Evolutionary conservation across 805 yeast genomes (phyloP), one percentile per base, ranked within the genome.

Genomic region (Candida ascalaphidarum): DNA sequence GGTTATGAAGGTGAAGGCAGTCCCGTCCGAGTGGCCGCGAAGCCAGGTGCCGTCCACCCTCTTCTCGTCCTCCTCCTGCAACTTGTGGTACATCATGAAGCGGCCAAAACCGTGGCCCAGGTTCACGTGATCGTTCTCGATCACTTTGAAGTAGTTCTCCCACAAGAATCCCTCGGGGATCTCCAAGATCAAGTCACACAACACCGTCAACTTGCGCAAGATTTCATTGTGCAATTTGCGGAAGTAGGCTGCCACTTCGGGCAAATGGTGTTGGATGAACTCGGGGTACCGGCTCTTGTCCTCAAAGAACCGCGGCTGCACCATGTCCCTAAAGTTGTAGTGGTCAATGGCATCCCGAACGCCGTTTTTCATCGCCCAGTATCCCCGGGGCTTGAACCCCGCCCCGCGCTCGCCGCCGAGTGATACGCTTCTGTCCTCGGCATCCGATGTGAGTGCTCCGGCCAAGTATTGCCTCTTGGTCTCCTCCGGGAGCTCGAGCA

Each of bases 341-440:
- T 61, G 62, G 25, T 52, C 65, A 29, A 68, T 65, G 20, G 59
- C 53, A 35, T 68, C 74, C 11, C 59, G 43, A 6, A 58, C 57
- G 1, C 62, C 62, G 33, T 64, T 56, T 12, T 60, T 54, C 48
- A 65, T 60, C 3, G 55, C 48, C 74, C 74, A 68, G 36, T 65
- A 65, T 14, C 68, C 67, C 23, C 50, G 51, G 3, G 73, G 73
- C 36, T 68, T 68, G 45, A 48, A 68, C 1, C 73, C 74, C 21
- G 48, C 46, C 5, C 70, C 72, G 13, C 71, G 46, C 35, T 67
- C 68, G 6, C 66, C 68, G 0, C 74, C 73, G 9, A 56, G 36
- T 2, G 51, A 45, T 9, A 28, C 38, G 3, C 40, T 15, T 17
- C 55, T 33, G 22, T 50, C 54, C 34, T 50, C 55, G 3, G 37